A percentile compares a stretch with the other conserved stretches of the same genome.
Evolutionary conservation across 2,329 filamentous ascomycete species (phyloP).

Genomic region (Ambrosiella beaveri): DNA sequence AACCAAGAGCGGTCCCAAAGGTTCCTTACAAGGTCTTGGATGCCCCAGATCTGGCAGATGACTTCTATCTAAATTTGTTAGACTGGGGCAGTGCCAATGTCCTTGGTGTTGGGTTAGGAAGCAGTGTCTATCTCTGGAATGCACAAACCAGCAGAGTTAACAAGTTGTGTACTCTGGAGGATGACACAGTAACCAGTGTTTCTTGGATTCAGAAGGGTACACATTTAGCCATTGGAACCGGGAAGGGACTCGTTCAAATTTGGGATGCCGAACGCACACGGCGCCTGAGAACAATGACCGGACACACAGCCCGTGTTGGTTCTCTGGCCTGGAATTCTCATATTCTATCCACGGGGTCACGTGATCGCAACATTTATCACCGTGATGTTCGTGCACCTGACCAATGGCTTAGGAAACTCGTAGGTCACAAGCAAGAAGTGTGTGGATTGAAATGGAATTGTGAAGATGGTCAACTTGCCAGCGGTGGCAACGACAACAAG

Average conservation of each 20-base stretch:
- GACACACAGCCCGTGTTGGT: constrained; percentile 82
- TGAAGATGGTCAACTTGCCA: constrained; percentile 85
- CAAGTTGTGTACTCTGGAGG: constrained; percentile 79
- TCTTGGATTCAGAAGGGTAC: constrained; percentile 98
- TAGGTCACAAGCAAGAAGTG: constrained; percentile 95
- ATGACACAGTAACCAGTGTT: constrained; percentile 90
- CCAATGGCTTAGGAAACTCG: constrained; percentile 72
- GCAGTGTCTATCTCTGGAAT: constrained; percentile 97
- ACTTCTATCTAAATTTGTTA: constrained; percentile 94
- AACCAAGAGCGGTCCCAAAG: constrained; percentile 80
- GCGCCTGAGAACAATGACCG: constrained; percentile 85
- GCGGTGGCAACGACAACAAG: constrained; percentile 96
- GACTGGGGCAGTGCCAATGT: constrained; percentile 96
- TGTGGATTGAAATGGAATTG: constrained; percentile 95
- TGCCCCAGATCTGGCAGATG: constrained; percentile 86
- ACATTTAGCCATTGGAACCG: constrained; percentile 86
- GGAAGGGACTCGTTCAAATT: constrained; percentile 87
- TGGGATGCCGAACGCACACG: constrained; percentile 87
- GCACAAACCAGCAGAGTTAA: constrained; percentile 79
- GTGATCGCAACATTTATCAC: constrained; percentile 86
- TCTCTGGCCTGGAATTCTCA: constrained; percentile 96
- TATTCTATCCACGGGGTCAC: constrained; percentile 85
- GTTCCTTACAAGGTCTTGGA: constrained; percentile 96
- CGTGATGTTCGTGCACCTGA: constrained; percentile 86
- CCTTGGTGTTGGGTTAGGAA: constrained; percentile 78